A percentile compares a stretch with the other conserved stretches of the same genome.
Evolutionary conservation across 2,329 filamentous ascomycete genomes (phyloP).

Genomic region (Fusarium siculi): DNA sequence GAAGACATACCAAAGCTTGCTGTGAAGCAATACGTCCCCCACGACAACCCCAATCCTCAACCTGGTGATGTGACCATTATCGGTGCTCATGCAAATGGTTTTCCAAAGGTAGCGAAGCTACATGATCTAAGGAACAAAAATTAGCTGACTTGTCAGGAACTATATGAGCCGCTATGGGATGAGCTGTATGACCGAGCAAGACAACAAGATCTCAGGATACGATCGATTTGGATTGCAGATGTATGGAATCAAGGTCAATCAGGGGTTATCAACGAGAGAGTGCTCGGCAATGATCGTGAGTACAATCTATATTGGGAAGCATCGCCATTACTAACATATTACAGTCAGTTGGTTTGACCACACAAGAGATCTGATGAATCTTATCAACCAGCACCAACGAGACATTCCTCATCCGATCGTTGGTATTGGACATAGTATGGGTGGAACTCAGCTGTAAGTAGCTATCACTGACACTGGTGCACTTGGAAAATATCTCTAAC

Average conservation of each 20-base stretch:
- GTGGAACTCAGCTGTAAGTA: background rate
- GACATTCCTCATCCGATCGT: background rate
- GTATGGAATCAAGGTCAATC: slow-evolving; percentile 3
- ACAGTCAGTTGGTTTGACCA: slow-evolving; percentile 2
- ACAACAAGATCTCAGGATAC: background rate
- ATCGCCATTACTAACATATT: accelerated
- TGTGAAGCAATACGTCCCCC: background rate
- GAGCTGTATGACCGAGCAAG: background rate
- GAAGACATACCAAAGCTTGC: background rate
- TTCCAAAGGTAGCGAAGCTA: background rate
- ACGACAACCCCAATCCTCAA: background rate
- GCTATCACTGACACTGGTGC: accelerated
- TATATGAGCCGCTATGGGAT: slow-evolving; percentile 1
- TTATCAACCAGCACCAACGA: slow-evolving; percentile 1
- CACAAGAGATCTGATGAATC: background rate
- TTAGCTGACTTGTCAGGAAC: background rate
- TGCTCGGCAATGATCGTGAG: background rate
- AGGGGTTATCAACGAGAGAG: background rate
- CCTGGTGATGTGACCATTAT: background rate
- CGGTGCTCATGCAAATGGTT: background rate
- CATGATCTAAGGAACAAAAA: accelerated
- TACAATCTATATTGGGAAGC: accelerated
- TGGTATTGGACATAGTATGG: background rate
- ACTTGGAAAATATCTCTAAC: background rate
- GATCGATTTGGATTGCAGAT: slow-evolving; percentile 1